Conservation (phyloP, 305 asterid genomes). For the Fraxinus xanthoxyloides region DNA sequence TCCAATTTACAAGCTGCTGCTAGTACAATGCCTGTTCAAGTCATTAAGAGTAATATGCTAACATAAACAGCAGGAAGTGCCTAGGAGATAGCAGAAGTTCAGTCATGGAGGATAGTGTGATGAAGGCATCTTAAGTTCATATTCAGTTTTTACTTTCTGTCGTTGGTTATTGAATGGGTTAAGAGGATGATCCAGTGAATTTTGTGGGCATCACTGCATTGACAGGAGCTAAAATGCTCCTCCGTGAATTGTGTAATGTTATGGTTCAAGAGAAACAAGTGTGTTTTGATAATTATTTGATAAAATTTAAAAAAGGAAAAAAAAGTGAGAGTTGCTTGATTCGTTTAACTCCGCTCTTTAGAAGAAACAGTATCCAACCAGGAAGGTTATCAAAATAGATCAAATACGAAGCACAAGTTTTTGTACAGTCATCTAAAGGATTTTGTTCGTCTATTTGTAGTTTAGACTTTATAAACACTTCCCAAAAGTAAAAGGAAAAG, state of each 20-base stretch:
- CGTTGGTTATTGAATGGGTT: background rate
- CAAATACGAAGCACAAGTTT: background rate
- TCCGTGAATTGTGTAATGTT: background rate
- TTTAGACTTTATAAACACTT: background rate
- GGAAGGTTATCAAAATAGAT: background rate
- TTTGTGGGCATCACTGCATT: background rate
- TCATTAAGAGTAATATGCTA: background rate
- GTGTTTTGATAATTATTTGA: background rate
- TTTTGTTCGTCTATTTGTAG: background rate
- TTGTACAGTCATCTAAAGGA: too few relatives aligned
- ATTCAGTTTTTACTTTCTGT: background rate
- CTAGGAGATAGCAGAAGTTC: background rate
- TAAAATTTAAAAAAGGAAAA: background rate
- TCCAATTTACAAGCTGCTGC: background rate
- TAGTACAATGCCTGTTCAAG: background rate
- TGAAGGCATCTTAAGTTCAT: background rate
- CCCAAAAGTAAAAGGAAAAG: background rate
- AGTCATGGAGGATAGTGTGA: background rate
- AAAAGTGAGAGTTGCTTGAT: background rate
- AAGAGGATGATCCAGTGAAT: background rate
- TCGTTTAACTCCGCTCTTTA: background rate
- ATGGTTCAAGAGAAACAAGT: background rate
- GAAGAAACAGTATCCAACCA: too few relatives aligned
- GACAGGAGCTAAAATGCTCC: background rate
- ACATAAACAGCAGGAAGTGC: background rate